Percentiles rank a stretch among this genome's conserved stretches.
Evolutionary conservation across 1,139 yeast species (phyloP).

Genomic region (Pichia sp.): DNA sequence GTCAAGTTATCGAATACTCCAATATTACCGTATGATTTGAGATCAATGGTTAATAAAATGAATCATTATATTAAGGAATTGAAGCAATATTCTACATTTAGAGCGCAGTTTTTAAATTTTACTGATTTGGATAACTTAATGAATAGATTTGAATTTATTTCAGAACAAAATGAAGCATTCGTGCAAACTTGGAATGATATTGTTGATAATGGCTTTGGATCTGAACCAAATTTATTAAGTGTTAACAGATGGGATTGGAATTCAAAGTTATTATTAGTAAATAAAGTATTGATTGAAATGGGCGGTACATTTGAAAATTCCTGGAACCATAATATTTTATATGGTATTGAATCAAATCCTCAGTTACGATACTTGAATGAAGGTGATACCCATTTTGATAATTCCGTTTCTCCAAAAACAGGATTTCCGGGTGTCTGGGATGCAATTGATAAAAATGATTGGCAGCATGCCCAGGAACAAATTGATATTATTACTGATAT

Average conservation of each 20-base stretch:
- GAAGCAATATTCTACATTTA: constrained; percentile 33
- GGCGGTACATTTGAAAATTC: constrained; percentile 48
- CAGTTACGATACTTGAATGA: constrained; percentile 28
- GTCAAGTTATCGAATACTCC: constrained; percentile 67
- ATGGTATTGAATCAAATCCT: constrained; percentile 66
- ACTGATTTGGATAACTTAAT: constrained; percentile 28
- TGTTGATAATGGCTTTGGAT: constrained; percentile 35
- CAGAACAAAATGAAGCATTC: constrained; percentile 41
- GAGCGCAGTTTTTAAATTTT: constrained; percentile 30
- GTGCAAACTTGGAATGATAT: constrained; percentile 47
- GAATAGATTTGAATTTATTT: constrained; percentile 33
- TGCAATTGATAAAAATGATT: constrained; percentile 43
- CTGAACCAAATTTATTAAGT: constrained; percentile 67
- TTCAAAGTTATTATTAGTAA: constrained; percentile 52
- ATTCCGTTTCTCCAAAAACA: constrained; percentile 20
- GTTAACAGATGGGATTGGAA: constrained; percentile 79
- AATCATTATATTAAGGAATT: constrained; percentile 44
- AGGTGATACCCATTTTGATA: constrained; percentile 23
- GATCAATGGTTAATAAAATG: constrained; percentile 42
- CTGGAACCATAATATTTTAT: constrained; percentile 63
- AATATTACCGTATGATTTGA: constrained; percentile 62
- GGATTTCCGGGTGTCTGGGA: constrained; percentile 68
- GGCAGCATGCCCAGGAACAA: constrained; percentile 51
- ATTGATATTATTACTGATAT: constrained; percentile 41
- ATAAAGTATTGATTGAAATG: constrained; percentile 44